A percentile compares a stretch with the other conserved stretches of the same genome.
Conservation (phyloP, 495 filamentous ascomycete species). For the Staphylotrichum longicolle region DNA sequence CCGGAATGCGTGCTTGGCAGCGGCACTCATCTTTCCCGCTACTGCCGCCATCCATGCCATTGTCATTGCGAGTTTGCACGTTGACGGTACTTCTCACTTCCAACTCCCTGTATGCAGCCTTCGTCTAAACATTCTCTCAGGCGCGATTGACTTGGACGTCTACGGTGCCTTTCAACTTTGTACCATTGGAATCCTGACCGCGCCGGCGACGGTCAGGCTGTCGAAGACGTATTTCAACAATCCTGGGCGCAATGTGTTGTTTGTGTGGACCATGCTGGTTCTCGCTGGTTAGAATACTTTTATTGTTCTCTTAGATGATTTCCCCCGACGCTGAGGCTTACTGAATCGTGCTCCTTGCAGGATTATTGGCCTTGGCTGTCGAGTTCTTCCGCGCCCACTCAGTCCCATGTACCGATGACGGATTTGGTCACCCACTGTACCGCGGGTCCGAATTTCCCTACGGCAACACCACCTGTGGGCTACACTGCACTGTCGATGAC, state of each 20-base stretch:
- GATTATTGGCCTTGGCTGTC: constrained; percentile 55
- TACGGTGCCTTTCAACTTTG: constrained; percentile 64
- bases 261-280: constrained; percentile 57
- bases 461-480: constrained; percentile 35
- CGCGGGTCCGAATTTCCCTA: constrained; percentile 38
- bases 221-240: constrained; percentile 60
- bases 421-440: constrained; percentile 1
- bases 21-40: constrained; percentile 59
- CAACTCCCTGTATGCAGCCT: not conserved
- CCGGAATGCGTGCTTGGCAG: constrained; percentile 57
- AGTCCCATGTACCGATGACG: constrained; percentile 40
- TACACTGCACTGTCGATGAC: constrained; percentile 40
- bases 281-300: constrained; percentile 47
- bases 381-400: constrained; percentile 55
- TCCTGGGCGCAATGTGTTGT: constrained; percentile 59
- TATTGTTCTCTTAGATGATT: not conserved
- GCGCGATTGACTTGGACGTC: constrained; percentile 62
- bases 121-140: constrained; percentile 29
- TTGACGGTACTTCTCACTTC: constrained; percentile 38
- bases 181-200: constrained; percentile 58
- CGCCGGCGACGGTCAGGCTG: constrained; percentile 54
- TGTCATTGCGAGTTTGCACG: constrained; percentile 53
- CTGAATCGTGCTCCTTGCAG: constrained; percentile 22
- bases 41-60: constrained; percentile 60
- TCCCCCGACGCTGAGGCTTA: not conserved